Conservation (phyloP, 208 protist species). For the Herpetomonas tarakana region DNA sequence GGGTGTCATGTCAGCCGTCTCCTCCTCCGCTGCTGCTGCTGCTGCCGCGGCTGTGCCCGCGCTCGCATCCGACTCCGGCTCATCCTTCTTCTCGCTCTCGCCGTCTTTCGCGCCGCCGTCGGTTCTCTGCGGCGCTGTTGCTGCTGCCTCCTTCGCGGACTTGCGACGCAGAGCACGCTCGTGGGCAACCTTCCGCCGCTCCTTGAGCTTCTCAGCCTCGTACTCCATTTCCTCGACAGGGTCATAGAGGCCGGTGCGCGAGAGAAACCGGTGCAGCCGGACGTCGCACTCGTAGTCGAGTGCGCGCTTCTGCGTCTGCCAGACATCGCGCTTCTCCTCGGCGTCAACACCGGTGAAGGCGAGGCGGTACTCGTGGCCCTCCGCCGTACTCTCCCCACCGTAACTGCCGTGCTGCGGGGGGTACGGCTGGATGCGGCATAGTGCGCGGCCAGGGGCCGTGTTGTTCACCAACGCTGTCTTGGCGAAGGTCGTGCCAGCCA, state of each 20-base stretch:
- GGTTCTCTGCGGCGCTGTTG: neutral
- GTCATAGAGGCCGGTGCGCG: constrained; percentile 49
- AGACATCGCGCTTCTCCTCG: constrained; percentile 67
- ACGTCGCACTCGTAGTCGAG: constrained; percentile 88
- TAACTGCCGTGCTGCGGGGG: constrained; percentile 67
- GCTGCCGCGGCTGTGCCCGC: too few relatives aligned
- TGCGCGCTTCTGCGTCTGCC: constrained; percentile 70
- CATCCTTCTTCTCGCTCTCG: neutral
- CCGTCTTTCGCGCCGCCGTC: neutral
- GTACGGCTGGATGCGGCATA: constrained; percentile 44
- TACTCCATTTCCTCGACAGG: constrained; percentile 73
- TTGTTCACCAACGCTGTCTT: constrained; percentile 56
- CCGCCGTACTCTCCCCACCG: constrained; percentile 53
- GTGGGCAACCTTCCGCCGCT: constrained; percentile 42
- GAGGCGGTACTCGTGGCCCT: constrained; percentile 70
- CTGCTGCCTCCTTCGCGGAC: neutral
- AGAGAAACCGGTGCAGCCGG: constrained; percentile 60
- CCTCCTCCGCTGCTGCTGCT: too few relatives aligned
- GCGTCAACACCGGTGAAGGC: constrained; percentile 65
- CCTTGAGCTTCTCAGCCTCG: constrained; percentile 61
- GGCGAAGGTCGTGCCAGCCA: constrained; percentile 29
- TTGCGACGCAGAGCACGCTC: constrained; percentile 26
- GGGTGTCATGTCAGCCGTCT: too few relatives aligned
- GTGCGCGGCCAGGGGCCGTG: constrained; percentile 47
- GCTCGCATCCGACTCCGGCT: too few relatives aligned